Evolutionary conservation across 192 early-diverging fungal species (phyloP).

Genomic region (Dissophora globulifera): DNA sequence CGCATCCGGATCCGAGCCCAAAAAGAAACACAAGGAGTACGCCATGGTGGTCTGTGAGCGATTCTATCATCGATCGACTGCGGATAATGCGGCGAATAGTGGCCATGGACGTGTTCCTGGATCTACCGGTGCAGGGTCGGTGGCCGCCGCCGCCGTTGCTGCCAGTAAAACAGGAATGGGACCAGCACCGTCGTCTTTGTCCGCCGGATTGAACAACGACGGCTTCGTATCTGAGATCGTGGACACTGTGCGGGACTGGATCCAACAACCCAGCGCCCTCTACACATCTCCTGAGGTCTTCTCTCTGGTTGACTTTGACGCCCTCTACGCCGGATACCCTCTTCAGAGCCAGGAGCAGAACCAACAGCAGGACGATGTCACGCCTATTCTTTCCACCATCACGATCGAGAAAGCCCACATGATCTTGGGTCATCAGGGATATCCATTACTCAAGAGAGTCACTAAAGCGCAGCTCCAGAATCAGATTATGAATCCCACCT

Average conservation of each 20-base stretch:
- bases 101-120: conserved; percentile 21
- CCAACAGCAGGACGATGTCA: conserved; percentile 61
- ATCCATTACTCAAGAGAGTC: conserved; percentile 74
- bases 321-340: conserved; percentile 49
- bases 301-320: conserved; percentile 60
- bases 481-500: conserved; percentile 74
- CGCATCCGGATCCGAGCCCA: conserved; percentile 21
- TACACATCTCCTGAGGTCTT: conserved; percentile 61
- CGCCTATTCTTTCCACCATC: conserved; percentile 69
- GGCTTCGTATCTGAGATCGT: conserved; percentile 49
- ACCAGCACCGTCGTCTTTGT: conserved; percentile 8
- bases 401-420: conserved; percentile 73
- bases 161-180: conserved; percentile 48
- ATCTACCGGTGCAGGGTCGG: conserved; percentile 31
- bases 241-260: conserved; percentile 55
- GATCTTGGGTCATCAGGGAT: conserved; percentile 68
- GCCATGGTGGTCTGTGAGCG: conserved; percentile 51
- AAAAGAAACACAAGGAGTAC: conserved; percentile 49
- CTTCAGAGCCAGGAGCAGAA: conserved; percentile 67
- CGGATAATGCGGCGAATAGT: conserved; percentile 12
- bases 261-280: conserved; percentile 56
- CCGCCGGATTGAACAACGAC: conserved; percentile 19
- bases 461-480: conserved; percentile 72
- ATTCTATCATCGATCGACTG: conserved; percentile 49
- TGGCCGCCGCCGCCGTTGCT: conserved; percentile 43